Evolutionary conservation across 2,329 filamentous ascomycete genomes (phyloP).

Genomic region (Westerdykella sp.): DNA sequence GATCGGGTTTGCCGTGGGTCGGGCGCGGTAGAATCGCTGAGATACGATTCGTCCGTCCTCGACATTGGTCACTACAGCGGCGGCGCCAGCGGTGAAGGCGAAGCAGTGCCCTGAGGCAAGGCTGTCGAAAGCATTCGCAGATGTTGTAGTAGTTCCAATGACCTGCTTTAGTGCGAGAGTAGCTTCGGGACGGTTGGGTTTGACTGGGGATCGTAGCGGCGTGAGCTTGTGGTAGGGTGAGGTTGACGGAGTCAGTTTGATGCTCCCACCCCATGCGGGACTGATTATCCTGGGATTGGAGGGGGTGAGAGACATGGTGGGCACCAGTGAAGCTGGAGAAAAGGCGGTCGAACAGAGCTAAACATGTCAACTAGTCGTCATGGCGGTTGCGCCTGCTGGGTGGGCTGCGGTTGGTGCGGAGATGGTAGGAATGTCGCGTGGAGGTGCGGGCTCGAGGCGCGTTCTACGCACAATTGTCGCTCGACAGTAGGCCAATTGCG

Average conservation of each 20-base stretch:
- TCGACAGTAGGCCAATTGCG: no score
- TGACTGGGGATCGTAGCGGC: slow-evolving; percentile 57
- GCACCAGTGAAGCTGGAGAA: slow-evolving; percentile 7
- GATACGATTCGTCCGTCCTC: slow-evolving; percentile 57
- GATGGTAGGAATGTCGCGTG: slow-evolving; percentile 8
- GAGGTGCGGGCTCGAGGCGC: background rate
- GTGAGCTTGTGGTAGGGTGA: slow-evolving; percentile 59
- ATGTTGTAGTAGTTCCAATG: slow-evolving; percentile 81
- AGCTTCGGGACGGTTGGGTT: slow-evolving; percentile 41
- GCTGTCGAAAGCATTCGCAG: slow-evolving; percentile 79
- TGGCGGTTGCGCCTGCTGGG: slow-evolving; percentile 14
- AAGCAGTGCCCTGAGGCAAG: slow-evolving; percentile 65
- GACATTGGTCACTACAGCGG: slow-evolving; percentile 82
- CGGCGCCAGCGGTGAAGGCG: slow-evolving; percentile 86
- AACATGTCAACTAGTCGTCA: slow-evolving; percentile 14
- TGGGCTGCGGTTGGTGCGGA: slow-evolving; percentile 5
- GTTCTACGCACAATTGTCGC: no score
- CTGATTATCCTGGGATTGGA: slow-evolving; percentile 39
- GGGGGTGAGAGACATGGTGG: slow-evolving; percentile 37
- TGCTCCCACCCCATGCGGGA: slow-evolving; percentile 30
- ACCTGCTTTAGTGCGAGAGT: slow-evolving; percentile 71
- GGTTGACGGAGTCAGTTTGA: slow-evolving; percentile 61
- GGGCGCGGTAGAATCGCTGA: slow-evolving; percentile 87
- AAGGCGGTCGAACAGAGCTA: slow-evolving; percentile 3
- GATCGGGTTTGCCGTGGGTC: slow-evolving; percentile 62